Evolutionary conservation across 2,329 filamentous ascomycete genomes (phyloP), one percentile per base, ranked within the genome.

Genomic region (Trichophyton mentagrophytes): DNA sequence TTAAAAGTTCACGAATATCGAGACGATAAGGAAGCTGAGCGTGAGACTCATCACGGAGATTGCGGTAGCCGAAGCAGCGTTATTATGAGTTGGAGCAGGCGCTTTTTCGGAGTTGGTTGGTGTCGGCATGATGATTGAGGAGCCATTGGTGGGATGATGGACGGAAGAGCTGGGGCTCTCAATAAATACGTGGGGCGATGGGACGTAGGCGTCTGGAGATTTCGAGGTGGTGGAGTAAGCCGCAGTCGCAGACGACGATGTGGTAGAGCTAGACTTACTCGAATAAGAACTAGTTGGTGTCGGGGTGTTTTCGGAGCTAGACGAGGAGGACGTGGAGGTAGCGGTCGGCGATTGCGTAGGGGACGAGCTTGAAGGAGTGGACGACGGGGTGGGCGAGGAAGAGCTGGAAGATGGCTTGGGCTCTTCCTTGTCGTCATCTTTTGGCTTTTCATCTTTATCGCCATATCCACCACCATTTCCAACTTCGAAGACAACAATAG

Each of bases 401-500:
- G 33, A 40, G n/a, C 33, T 38, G 13, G 33, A 38, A 38, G 33
- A 38, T 38, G 55, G 27, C 27, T 44, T 11, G 6, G 49, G 15
- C 11, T 61, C 30, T 17, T 59, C 42, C 8, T 47, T 38, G 9
- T 42, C 38, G 2, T 27, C 58, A 15, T 55, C 59, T 17, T 55
- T 40, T 60, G 60, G 44, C 33, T 59, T 15, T n/a, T 47, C 44
- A 47, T 47, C 44, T 47, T 60, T 20, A 44, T 25, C 67, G 11
- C 67, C 67, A 58, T 66, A 65, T n/a, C 73, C 71, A 46, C 67
- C 71, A 62, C 80, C 77, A 13, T 66, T 67, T 47, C 70, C 72
- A 46, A 69, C 66, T n/a, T 75, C 72, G 65, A 80, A 82, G 33
- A 88, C 82, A 27, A 89, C 81, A 64, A 91, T 83, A 67, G 83